Conservation (phyloP, 2,329 filamentous ascomycete species). For the Ceratocystiopsis sp. region DNA sequence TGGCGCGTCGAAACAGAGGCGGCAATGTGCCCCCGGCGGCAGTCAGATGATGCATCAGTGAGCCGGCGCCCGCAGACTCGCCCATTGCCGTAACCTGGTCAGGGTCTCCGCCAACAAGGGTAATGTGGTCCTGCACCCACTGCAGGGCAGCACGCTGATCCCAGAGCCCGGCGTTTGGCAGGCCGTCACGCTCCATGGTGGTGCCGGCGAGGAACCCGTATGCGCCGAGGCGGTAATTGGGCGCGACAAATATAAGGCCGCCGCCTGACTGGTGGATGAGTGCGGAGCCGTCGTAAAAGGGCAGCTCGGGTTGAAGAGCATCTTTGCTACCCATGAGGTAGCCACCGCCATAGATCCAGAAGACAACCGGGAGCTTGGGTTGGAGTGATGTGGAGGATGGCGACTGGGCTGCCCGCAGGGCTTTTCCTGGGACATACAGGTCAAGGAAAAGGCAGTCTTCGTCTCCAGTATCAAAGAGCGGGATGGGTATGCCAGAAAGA, state of each 20-base stretch:
- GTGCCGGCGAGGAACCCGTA: constrained; percentile 29
- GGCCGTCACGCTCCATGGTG: constrained; percentile 23
- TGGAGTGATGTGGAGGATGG: constrained; percentile 7
- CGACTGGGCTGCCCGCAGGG: constrained; percentile 14
- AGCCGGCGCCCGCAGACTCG: constrained; percentile 32
- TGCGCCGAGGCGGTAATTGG: constrained; percentile 31
- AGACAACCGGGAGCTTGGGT: constrained; percentile 23
- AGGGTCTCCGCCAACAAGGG: constrained; percentile 28
- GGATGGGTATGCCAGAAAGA: constrained; percentile 17
- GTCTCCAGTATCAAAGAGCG: constrained; percentile 14
- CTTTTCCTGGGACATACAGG: constrained; percentile 27
- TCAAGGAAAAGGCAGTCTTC: constrained; percentile 35
- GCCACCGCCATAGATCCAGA: constrained; percentile 29
- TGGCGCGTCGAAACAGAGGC: constrained; percentile 22
- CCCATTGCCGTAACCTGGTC: constrained; percentile 29
- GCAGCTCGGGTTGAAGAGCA: constrained; percentile 15
- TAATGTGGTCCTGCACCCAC: constrained; percentile 31
- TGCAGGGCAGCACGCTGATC: constrained; percentile 27
- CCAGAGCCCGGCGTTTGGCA: constrained; percentile 26
- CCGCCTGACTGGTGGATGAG: constrained; percentile 19
- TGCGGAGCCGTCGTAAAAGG: constrained; percentile 22
- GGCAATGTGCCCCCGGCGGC: constrained; percentile 23
- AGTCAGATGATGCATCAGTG: constrained; percentile 32
- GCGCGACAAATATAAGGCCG: constrained; percentile 26
- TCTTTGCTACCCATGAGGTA: constrained; percentile 26